Conservation (phyloP, 2,329 filamentous ascomycete species). For the Stachybotrys chartarum region DNA sequence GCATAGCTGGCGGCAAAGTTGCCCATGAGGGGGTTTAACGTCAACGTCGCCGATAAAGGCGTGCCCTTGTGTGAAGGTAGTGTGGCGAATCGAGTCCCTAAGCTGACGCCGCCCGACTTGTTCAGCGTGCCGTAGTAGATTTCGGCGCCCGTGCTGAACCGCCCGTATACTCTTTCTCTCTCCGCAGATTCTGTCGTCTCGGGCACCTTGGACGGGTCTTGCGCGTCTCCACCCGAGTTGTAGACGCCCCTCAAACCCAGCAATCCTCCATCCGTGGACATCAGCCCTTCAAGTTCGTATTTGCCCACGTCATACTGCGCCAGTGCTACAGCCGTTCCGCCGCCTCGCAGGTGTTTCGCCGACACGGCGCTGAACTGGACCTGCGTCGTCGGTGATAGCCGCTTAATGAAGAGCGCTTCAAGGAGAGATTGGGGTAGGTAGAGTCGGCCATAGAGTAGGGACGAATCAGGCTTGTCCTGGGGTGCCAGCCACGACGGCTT, state of each 20-base stretch:
- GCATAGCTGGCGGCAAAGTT: conserved; percentile 89
- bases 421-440: conserved; percentile 80
- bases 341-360: conserved; percentile 62
- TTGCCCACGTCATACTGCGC: conserved; percentile 79
- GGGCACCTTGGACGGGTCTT: conserved; percentile 13
- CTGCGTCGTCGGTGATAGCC: conserved; percentile 70
- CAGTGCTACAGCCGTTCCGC: conserved; percentile 66
- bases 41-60: conserved; percentile 88
- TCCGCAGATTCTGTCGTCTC: conserved; percentile 23
- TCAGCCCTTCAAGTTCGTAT: conserved; percentile 83
- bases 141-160: conserved; percentile 87
- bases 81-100: conserved; percentile 84
- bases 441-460: conserved; percentile 67
- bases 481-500: conserved; percentile 13
- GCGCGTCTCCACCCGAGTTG: conserved; percentile 78
- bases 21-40: conserved; percentile 89
- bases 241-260: conserved; percentile 85
- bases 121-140: conserved; percentile 94
- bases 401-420: conserved; percentile 76
- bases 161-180: conserved; percentile 61
- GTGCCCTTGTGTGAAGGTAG: conserved; percentile 74
- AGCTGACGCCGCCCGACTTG: conserved; percentile 85
- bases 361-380: conserved; percentile 76
- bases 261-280: conserved; percentile 85
- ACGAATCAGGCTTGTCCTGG: conserved; percentile 33